Conservation (phyloP, 2,329 filamentous ascomycete genomes). For the Decorospora gaudefroyi region DNA sequence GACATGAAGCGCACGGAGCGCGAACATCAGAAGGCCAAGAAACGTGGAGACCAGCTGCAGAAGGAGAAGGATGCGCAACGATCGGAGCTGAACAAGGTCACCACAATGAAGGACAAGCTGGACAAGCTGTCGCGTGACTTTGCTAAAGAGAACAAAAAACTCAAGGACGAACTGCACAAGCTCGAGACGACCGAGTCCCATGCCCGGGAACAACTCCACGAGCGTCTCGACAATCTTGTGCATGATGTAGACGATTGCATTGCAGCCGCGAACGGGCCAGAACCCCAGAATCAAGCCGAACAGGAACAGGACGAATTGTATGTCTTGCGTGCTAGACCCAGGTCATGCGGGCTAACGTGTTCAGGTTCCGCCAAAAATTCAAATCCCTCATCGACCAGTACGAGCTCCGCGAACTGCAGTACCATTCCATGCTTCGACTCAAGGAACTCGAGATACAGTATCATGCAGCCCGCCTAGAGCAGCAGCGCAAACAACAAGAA, state of each 20-base stretch:
- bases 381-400: slow-evolving; percentile 97
- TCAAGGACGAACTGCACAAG: slow-evolving; percentile 90
- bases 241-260: slow-evolving; percentile 87
- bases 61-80: slow-evolving; percentile 94
- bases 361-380: slow-evolving; percentile 72
- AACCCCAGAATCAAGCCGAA: slow-evolving; percentile 74
- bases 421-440: slow-evolving; percentile 85
- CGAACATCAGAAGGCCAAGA: slow-evolving; percentile 94
- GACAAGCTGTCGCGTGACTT: slow-evolving; percentile 95
- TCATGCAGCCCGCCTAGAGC: slow-evolving; percentile 84
- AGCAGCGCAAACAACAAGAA: slow-evolving; percentile 87
- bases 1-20: slow-evolving; percentile 96
- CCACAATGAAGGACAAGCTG: slow-evolving; percentile 90
- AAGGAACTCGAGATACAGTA: slow-evolving; percentile 96
- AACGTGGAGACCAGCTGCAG: slow-evolving; percentile 88
- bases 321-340: slow-evolving; percentile 41
- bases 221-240: slow-evolving; percentile 78
- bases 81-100: slow-evolving; percentile 86
- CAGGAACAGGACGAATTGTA: slow-evolving; percentile 89
- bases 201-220: slow-evolving; percentile 80
- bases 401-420: slow-evolving; percentile 91
- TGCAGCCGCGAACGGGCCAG: slow-evolving; percentile 80
- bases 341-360: slow-evolving; percentile 12
- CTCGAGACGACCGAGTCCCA: slow-evolving; percentile 83
- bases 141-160: slow-evolving; percentile 95